Percentiles rank a stretch among this genome's conserved stretches.
phyloP scores from a whole-genome alignment of 257 asterid genomes.

The Mitragyna speciosa region DNA sequence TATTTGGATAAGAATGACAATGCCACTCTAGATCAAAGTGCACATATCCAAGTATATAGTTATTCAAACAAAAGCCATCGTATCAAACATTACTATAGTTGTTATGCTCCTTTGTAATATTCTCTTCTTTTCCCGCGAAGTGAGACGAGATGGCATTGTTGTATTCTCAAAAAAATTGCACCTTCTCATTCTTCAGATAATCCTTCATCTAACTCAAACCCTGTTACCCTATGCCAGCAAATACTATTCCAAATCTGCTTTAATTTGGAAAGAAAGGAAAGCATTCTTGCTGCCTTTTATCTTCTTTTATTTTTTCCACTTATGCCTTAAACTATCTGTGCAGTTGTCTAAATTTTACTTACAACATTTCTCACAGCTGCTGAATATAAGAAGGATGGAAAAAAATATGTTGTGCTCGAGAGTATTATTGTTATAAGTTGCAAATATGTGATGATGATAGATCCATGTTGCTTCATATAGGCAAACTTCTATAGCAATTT shows the following conservation, averaged over 20 bases:
- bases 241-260: no score
- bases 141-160: not conserved
- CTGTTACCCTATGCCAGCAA: no score
- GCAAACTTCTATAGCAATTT: not conserved
- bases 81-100: not conserved
- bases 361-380: no score
- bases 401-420: not conserved
- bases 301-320: no score
- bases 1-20: not conserved
- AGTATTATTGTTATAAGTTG: not conserved
- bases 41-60: not conserved
- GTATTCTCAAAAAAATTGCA: not conserved
- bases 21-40: not conserved
- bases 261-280: no score
- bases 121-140: not conserved
- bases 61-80: not conserved
- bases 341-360: no score
- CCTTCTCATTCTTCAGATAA: rapidly evolving
- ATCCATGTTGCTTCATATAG: not conserved
- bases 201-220: no score
- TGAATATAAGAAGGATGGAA: not conserved
- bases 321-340: no score
- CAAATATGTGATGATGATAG: not conserved
- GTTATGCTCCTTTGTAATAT: not conserved
- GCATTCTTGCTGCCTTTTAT: no score